A percentile compares a stretch with the other conserved stretches of the same genome.
Conservation (phyloP, 495 filamentous ascomycete species). For the Podospora sp. region DNA sequence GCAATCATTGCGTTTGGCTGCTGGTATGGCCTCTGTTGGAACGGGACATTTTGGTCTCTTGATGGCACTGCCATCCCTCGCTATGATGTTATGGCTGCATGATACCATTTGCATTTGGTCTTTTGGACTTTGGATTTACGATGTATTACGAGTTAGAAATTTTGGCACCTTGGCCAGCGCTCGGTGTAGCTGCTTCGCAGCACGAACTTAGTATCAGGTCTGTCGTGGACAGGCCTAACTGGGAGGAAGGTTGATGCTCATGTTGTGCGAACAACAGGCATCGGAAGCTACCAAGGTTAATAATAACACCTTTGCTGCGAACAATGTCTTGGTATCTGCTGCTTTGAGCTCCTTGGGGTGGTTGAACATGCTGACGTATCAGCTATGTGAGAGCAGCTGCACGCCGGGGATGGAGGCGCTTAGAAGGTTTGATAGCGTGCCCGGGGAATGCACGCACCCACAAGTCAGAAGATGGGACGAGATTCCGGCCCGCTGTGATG, state of each 20-base stretch:
- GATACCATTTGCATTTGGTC: constrained; percentile 28
- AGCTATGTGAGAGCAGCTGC: neutral
- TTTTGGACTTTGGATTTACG: constrained; percentile 4
- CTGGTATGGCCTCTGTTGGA: neutral
- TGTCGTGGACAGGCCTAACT: constrained; percentile 14
- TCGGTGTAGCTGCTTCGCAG: neutral
- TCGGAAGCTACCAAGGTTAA: neutral
- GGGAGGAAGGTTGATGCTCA: constrained; percentile 25
- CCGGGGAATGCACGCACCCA: neutral
- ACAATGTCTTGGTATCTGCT: neutral
- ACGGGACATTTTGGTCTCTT: neutral
- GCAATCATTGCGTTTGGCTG: constrained; percentile 6
- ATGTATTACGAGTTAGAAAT: neutral
- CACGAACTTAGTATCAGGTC: constrained; percentile 7
- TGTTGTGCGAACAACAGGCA: neutral
- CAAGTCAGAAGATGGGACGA: neutral
- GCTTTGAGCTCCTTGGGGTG: neutral
- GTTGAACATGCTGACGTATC: neutral
- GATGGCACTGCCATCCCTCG: neutral
- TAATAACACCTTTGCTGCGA: constrained; percentile 10
- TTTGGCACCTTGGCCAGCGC: neutral
- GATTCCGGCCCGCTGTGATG: neutral
- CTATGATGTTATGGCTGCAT: constrained; percentile 5
- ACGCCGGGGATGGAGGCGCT: neutral
- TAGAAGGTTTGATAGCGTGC: neutral